Base-by-base conservation (phyloP, 2,329 filamentous ascomycete genomes). In the Fusarium concolor region DNA sequence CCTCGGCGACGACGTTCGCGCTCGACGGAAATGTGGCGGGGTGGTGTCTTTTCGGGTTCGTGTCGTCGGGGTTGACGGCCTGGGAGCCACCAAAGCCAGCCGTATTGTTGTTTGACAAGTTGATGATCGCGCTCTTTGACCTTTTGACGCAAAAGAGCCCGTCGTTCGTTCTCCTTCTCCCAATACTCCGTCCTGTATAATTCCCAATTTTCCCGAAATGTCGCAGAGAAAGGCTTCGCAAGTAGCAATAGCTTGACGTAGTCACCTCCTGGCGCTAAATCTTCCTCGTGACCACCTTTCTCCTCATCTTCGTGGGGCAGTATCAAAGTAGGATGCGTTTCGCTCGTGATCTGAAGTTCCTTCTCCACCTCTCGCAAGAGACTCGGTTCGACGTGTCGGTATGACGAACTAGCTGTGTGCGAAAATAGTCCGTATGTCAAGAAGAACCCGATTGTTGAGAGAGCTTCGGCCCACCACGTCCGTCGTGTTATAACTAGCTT, bases 131-230 rank as follows among this genome's bases (percentile, higher is more conserved):
- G 86, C 51, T 89, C 86, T 65, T 89, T 87, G 49, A 97, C 82
- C 75, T 92, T 92, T 42, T 85, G 76, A 41, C 93, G 86, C 24
- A 97, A 82, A 58, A 92, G 81, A 4, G 90, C 87, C 14, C 96
- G 89, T 3, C 95, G 90, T 78, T 97, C 93, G 76, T 99, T 99
- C 78, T 99, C 96, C 64, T 90, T 90, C 73, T 97, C 95, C 96
- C 96, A 99, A 80, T 97, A 99, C 63, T 97, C 94, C 33, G 91
- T 90, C 53, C 96, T 87, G 79, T 96, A 99, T 17, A 95, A 85
- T 76, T 99, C 96, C 96, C 96, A 99, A 69, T 97, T 97, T 78
- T 98, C 94, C 20, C 96, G 87, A 75, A 99, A 99, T 45, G 93
- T 93, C 0, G 96, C 91, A 8, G 93, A 96, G 76, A 99, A 99